phyloP scores from a whole-genome alignment of 1,139 yeast genomes.

The Candida mesenterica region DNA sequence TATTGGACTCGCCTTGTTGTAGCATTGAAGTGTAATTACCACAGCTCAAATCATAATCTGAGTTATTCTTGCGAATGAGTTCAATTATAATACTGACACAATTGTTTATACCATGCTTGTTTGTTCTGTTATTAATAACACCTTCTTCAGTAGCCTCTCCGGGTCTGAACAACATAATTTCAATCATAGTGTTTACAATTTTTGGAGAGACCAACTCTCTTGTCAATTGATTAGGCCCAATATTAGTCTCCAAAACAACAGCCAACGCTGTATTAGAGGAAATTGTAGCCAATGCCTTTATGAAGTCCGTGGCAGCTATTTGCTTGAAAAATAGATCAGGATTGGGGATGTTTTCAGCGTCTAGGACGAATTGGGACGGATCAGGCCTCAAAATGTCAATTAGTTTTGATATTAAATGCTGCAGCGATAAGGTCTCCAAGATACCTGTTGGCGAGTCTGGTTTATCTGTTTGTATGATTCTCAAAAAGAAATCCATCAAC shows the following conservation, averaged over 20 bases:
- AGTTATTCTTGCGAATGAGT: slow-evolving; percentile 45
- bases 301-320: slow-evolving; percentile 92
- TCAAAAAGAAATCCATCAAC: slow-evolving; percentile 53
- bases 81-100: slow-evolving; percentile 50
- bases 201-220: slow-evolving; percentile 43
- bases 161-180: slow-evolving; percentile 36
- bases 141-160: slow-evolving; percentile 5
- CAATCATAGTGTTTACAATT: slow-evolving; percentile 38
- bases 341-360: slow-evolving; percentile 25
- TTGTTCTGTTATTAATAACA: slow-evolving; percentile 25
- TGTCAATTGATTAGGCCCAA: slow-evolving; percentile 47
- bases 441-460: slow-evolving; percentile 65
- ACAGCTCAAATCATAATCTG: slow-evolving; percentile 48
- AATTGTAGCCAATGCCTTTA: slow-evolving; percentile 89
- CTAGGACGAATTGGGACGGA: slow-evolving; percentile 29
- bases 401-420: slow-evolving; percentile 51
- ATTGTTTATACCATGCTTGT: slow-evolving; percentile 48
- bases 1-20: slow-evolving; percentile 27
- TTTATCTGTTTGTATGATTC: slow-evolving; percentile 64
- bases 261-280: slow-evolving; percentile 67
- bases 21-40: slow-evolving; percentile 39
- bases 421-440: slow-evolving; percentile 50
- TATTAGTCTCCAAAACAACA: slow-evolving; percentile 46
- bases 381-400: slow-evolving; percentile 51
- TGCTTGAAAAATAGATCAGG: slow-evolving; percentile 59